Base-by-base conservation (phyloP, 2,329 filamentous ascomycete genomes). In the Aspergillus arachidicola region DNA sequence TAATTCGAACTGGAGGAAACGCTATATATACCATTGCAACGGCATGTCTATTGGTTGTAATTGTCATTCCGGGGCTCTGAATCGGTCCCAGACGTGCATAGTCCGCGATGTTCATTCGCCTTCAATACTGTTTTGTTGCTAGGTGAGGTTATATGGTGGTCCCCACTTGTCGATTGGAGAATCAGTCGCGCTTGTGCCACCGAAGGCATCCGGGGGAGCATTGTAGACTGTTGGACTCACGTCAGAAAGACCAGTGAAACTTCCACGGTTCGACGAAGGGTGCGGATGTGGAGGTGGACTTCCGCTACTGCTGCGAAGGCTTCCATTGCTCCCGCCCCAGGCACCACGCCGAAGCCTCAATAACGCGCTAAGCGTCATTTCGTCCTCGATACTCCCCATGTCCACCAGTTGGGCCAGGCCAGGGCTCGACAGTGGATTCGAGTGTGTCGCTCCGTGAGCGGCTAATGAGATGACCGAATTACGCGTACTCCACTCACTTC, bases 401-500 rank as follows among this genome's bases (percentile, higher is more conserved):
- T 84, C 82, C 1, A 92, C 90, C 28, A 97, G 81, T 74, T 96
- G 91, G 0, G 91, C 90, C 28, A 96, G 82, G 0, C 91, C 91
- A 0, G 92, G 91, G 68, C 89, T 92, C 36, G 88, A 83, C 2
- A 92, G 71, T 0, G 75, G 80, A 46, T 81, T 86, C 62, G 83
- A 86, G 60, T 76, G 76, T 4, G 76, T 70, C 4, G 72, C 71
- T 2, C 78, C 77, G 51, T 87, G 86, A 36, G 88, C 79, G 9
- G 82, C 83, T 65, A 94, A 81, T 63, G 90, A 92, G 81, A 96
- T 91, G 63, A 96, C 87, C 0, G 92, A 96, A 75, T 97, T 98
- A 51, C 95, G 88, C 63, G 96, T 97, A 48, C 93, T 97, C 82
- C 96, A 97, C 78, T 99, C 95, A 63, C 92, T 96, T 14, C 94